Conservation (phyloP, 345 rosid species). For the Linum tenue region DNA sequence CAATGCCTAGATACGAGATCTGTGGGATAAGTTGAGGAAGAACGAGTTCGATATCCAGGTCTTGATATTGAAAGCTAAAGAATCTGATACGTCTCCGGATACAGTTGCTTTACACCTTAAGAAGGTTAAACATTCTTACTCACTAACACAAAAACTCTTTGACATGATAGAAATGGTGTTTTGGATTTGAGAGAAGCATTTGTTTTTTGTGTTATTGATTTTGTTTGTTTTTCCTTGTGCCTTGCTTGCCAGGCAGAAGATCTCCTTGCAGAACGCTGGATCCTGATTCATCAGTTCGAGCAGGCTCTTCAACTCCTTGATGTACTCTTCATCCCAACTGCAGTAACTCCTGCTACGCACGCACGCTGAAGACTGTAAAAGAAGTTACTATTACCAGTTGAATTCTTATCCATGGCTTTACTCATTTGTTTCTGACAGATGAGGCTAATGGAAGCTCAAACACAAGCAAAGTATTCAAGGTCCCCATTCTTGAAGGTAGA, state of each 20-base stretch:
- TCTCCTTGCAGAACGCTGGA: conserved; percentile 56
- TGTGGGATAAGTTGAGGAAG: conserved; percentile 63
- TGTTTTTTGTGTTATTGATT: neutral
- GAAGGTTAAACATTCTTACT: conserved; percentile 29
- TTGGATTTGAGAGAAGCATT: neutral
- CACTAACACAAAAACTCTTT: too few relatives aligned
- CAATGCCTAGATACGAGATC: conserved; percentile 45
- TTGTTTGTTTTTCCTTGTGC: conserved; percentile 1
- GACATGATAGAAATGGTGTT: neutral
- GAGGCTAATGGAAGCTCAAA: conserved; percentile 28
- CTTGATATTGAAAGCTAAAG: conserved; percentile 42
- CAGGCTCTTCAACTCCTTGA: conserved; percentile 44
- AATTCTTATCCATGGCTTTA: neutral
- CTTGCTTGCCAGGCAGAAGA: conserved; percentile 34
- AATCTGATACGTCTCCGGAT: conserved; percentile 38
- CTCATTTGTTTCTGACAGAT: conserved; percentile 25
- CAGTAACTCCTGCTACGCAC: neutral
- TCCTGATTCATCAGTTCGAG: conserved; percentile 60
- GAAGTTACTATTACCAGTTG: neutral
- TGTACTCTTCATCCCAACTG: conserved; percentile 12
- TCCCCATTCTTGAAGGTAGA: conserved; percentile 54
- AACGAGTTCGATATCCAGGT: conserved; percentile 70
- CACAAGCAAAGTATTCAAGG: conserved; percentile 14
- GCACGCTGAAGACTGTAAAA: neutral
- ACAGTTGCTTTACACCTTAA: conserved; percentile 32